Percentiles rank a stretch among this genome's conserved stretches.
phyloP scores from a whole-genome alignment of 257 asterid species.

The Solanum virginianum region DNA sequence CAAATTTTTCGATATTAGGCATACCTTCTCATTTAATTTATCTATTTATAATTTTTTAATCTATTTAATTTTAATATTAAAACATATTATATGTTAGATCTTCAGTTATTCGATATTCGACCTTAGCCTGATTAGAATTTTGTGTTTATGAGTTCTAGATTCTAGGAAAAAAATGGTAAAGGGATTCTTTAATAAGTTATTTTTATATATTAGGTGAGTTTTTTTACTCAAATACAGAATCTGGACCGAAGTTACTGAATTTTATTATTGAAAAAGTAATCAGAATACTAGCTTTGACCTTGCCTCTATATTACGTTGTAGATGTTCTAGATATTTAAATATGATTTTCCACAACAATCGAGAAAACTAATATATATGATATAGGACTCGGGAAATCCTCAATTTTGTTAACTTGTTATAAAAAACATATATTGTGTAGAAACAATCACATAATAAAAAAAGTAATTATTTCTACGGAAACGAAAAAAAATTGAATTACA shows the following conservation, averaged over 20 bases:
- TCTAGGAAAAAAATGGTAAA: background rate
- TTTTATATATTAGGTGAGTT: background rate
- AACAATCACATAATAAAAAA: too few species aligned
- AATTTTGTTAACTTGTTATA: background rate
- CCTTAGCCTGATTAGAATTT: background rate
- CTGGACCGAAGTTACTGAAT: background rate
- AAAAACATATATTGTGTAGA: background rate
- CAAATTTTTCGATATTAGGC: background rate
- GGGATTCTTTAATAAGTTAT: background rate
- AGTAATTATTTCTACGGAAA: background rate
- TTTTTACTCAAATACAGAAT: background rate
- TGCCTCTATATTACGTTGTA: background rate
- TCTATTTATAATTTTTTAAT: background rate
- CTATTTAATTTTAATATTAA: background rate
- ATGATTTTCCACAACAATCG: background rate
- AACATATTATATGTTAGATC: background rate
- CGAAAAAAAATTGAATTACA: too few species aligned
- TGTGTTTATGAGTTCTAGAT: background rate
- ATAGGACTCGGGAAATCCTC: background rate
- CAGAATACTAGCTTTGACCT: rapidly evolving
- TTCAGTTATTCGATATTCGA: background rate
- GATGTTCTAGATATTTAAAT: background rate
- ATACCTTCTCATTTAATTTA: background rate
- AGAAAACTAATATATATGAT: background rate
- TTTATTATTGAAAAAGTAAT: rapidly evolving